A percentile compares a stretch with the other conserved stretches of the same genome.
Evolutionary conservation across 148 eudicot species (phyloP).

Genomic region (Rhododendron simsii): DNA sequence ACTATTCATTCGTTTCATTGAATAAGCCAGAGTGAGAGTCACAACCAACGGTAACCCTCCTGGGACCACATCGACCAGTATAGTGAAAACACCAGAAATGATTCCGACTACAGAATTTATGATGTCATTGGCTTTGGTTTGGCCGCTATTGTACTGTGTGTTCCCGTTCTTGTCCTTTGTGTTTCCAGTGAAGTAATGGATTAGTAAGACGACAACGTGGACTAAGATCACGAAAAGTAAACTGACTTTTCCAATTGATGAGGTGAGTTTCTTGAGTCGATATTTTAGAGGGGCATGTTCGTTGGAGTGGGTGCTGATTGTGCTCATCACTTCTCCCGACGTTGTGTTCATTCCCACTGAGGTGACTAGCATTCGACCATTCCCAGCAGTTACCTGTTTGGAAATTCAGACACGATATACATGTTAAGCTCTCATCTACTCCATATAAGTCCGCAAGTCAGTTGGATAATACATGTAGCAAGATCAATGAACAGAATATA

Average conservation of each 20-base stretch:
- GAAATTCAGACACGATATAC: too few relatives aligned
- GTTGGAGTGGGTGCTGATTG: background rate
- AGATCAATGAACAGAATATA: too few relatives aligned
- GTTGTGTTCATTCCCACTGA: constrained; percentile 9
- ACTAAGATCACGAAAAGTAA: background rate
- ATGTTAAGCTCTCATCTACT: too few relatives aligned
- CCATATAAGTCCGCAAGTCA: too few relatives aligned
- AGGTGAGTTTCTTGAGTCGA: constrained; percentile 3
- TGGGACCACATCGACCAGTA: background rate
- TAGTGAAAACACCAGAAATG: background rate
- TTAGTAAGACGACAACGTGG: background rate
- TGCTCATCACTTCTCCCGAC: constrained; percentile 12
- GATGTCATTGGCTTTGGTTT: background rate
- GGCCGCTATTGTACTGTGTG: background rate
- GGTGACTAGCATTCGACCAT: constrained; percentile 5
- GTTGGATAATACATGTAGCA: too few relatives aligned
- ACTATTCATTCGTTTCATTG: constrained; percentile 8
- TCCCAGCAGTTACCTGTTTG: background rate
- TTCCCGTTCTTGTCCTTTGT: background rate
- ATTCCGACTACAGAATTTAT: constrained; percentile 1
- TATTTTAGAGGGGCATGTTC: constrained; percentile 1
- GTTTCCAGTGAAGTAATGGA: background rate
- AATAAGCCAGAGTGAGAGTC: constrained; percentile 4
- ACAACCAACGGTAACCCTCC: background rate
- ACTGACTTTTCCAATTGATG: background rate